phyloP scores from a whole-genome alignment of 805 yeast species.

The Candida dajiaensis region DNA sequence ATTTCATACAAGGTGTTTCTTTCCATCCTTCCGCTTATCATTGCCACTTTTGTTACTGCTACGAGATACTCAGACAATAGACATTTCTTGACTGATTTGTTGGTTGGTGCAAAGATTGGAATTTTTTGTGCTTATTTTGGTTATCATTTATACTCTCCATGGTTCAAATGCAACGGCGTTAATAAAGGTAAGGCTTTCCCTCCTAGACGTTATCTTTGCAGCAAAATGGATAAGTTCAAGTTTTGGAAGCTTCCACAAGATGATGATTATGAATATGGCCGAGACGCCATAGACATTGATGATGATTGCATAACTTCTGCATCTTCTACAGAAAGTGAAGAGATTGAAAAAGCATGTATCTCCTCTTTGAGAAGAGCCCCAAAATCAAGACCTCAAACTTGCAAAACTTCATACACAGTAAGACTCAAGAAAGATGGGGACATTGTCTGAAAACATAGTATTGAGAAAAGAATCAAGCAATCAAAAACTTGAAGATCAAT shows the following conservation, averaged over 20 bases:
- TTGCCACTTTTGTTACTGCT: conserved; percentile 31
- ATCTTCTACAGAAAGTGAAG: not conserved
- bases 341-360: not conserved
- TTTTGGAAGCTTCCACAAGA: conserved; percentile 32
- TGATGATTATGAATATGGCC: conserved; percentile 19
- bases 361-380: not conserved
- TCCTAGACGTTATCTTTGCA: conserved; percentile 34
- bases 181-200: conserved; percentile 36
- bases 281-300: conserved; percentile 4
- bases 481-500: too few relatives aligned
- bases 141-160: conserved; percentile 38
- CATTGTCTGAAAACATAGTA: not conserved
- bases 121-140: conserved; percentile 26
- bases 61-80: conserved; percentile 45
- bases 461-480: too few relatives aligned
- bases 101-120: conserved; percentile 36
- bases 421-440: not conserved
- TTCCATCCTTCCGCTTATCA: conserved; percentile 29
- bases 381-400: not conserved
- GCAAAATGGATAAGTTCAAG: conserved; percentile 21
- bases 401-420: not conserved
- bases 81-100: conserved; percentile 36
- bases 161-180: conserved; percentile 19
- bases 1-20: conserved; percentile 28
- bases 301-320: not conserved